Evolutionary conservation across 257 asterid genomes (phyloP).

Genomic region (Phtheirospermum japonicum): DNA sequence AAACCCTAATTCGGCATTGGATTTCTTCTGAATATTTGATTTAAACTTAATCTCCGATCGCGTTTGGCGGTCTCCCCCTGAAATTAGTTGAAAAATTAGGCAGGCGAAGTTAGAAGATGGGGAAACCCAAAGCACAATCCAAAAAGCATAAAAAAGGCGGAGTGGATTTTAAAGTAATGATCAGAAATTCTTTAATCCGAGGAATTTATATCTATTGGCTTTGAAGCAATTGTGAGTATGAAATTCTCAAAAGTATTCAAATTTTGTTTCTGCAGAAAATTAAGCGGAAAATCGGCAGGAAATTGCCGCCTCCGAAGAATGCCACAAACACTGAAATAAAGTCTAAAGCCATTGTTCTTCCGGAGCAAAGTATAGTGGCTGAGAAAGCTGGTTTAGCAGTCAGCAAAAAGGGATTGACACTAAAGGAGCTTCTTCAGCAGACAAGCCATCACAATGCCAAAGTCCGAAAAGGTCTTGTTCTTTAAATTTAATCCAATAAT

Average conservation of each 20-base stretch:
- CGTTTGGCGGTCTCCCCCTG: neutral
- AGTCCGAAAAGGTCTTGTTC: constrained; percentile 68
- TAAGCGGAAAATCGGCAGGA: constrained; percentile 83
- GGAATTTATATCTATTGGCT: neutral
- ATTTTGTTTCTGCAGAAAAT: constrained; percentile 56
- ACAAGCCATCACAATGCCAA: constrained; percentile 88
- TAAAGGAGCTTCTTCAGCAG: constrained; percentile 96
- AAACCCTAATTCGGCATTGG: constrained; percentile 29
- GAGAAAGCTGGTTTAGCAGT: constrained; percentile 81
- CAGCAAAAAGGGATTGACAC: constrained; percentile 78
- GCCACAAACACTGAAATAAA: constrained; percentile 77
- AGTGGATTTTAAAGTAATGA: constrained; percentile 73
- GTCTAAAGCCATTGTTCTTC: constrained; percentile 82
- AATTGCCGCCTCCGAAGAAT: constrained; percentile 92
- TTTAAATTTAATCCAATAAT: neutral
- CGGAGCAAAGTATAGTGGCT: constrained; percentile 86
- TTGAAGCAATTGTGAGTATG: neutral
- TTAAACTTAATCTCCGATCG: neutral
- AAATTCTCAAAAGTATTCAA: neutral
- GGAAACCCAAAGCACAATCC: constrained; percentile 57
- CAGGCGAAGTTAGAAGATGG: constrained; percentile 44
- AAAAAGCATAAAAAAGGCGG: constrained; percentile 72
- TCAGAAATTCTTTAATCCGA: constrained; percentile 9
- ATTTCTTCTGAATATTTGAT: constrained; percentile 7
- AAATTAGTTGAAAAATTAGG: constrained; percentile 3